Conservation (phyloP, 2,329 filamentous ascomycete species). For the Zalaria obscura region DNA sequence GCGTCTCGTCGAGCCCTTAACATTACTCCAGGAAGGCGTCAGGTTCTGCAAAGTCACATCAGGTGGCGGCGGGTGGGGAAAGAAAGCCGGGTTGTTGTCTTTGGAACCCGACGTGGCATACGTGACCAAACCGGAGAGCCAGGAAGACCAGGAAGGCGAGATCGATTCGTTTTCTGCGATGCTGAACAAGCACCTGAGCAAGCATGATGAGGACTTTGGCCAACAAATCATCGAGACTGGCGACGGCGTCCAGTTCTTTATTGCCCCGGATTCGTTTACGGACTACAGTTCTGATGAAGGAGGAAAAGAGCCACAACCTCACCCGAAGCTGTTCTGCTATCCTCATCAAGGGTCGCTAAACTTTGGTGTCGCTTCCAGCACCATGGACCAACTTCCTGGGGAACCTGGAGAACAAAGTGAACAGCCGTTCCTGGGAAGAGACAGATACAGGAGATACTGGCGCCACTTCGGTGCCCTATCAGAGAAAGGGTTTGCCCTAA, state of each 20-base stretch:
- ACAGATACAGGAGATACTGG: constrained; percentile 6
- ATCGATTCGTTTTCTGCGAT: constrained; percentile 5
- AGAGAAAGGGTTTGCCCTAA: constrained; percentile 40
- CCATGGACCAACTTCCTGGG: constrained; percentile 19
- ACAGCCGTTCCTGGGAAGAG: background rate
- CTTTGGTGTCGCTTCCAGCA: constrained; percentile 31
- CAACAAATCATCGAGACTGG: constrained; percentile 42
- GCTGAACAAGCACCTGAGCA: constrained; percentile 17
- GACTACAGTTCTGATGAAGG: constrained; percentile 3
- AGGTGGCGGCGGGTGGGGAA: constrained; percentile 74
- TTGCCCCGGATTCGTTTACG: constrained; percentile 19
- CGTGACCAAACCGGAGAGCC: constrained; percentile 25
- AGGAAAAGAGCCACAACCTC: background rate
- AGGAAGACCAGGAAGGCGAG: background rate
- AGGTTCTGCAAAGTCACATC: constrained; percentile 46
- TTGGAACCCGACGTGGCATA: constrained; percentile 55
- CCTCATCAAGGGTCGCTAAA: constrained; percentile 6
- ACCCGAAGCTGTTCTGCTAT: constrained; percentile 18
- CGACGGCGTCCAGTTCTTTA: constrained; percentile 53
- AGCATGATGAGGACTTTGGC: constrained; percentile 29
- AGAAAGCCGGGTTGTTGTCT: constrained; percentile 64
- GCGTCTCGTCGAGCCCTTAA: background rate
- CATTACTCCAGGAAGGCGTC: constrained; percentile 13
- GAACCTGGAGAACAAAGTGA: constrained; percentile 5
- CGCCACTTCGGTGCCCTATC: constrained; percentile 50